Base-by-base conservation (phyloP, 768 basidiomycete genomes). In the Clathrus columnatus region DNA sequence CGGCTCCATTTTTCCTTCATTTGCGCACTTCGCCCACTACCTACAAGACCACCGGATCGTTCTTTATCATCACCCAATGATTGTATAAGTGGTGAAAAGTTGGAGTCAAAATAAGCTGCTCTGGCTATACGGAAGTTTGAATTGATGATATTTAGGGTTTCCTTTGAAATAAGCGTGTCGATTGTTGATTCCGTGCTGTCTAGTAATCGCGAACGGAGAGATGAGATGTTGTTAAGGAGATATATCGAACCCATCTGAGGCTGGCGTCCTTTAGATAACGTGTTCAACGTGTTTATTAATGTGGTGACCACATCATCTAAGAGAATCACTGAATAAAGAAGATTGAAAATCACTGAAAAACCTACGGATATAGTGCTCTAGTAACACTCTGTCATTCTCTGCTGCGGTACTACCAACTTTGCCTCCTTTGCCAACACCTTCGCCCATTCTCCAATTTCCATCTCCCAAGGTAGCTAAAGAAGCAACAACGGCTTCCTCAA, bases 361-460 rank as follows among this genome's bases (percentile, higher is more conserved):
- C 85, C 52, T 57, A 89, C 89, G 81, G 7, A 82, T 71, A 62
- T 80, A 92, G 65, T 91, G 87, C 62, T 91, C 85, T 21, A 90
- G 69, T 10, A 91, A 73, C 17, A 75, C 57, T n/a, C 50, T 51
- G 27, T 64, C 69, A 36, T 68, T 70, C 61, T 84, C 82, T 54
- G 82, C 83, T 5, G 46, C 23, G 10, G 44, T n/a, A 10, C 73
- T 83, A 4, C 71, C 72, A 1, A 70, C 60, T 53, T 79, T 78
- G 6, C 67, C 59, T 2, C 64, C 65, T 61, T 79, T 81, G 8
- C 78, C 79, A 20, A 87, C 75, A 5, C 87, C 88, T 58, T 88
- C 87, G 4, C 90, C 90, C 89, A 92, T 91, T 68, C 81, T 87
- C 90, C 90, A 91, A 60, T 91, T 91, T 8, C 90, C 90, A 58